A percentile compares a stretch with the other conserved stretches of the same genome.
phyloP scores from a whole-genome alignment of 2,329 filamentous ascomycete species.

The Aspergillus flavus region DNA sequence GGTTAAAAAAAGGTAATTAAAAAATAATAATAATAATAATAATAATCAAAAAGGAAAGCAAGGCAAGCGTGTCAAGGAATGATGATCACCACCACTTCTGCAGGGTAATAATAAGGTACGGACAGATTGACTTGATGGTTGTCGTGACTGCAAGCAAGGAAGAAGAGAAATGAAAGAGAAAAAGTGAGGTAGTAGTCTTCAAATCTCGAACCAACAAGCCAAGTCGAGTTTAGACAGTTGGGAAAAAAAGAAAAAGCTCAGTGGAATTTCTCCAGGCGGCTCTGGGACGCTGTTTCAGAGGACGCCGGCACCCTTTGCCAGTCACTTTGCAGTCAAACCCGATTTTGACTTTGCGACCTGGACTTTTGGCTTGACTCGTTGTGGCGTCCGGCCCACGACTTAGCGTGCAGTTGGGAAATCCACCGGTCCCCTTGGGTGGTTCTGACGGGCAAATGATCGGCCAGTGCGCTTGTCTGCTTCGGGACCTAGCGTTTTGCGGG shows the following conservation, averaged over 20 bases:
- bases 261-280: slow-evolving; percentile 23
- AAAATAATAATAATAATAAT: background rate
- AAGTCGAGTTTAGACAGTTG: background rate
- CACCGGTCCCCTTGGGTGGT: slow-evolving; percentile 16
- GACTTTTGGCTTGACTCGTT: slow-evolving; percentile 23
- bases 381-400: slow-evolving; percentile 28
- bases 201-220: background rate
- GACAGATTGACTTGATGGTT: background rate
- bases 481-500: slow-evolving; percentile 6
- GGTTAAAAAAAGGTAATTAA: slow-evolving; percentile 5
- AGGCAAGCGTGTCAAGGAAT: background rate
- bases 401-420: slow-evolving; percentile 24
- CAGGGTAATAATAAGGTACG: background rate
- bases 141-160: background rate
- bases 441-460: slow-evolving; percentile 25
- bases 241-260: slow-evolving; percentile 5
- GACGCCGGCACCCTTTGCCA: slow-evolving; percentile 3
- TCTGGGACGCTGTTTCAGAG: slow-evolving; percentile 21
- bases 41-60: background rate
- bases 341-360: slow-evolving; percentile 16
- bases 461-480: slow-evolving; percentile 18
- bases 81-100: slow-evolving; percentile 1
- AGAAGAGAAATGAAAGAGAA: background rate
- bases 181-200: background rate
- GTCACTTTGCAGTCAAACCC: slow-evolving; percentile 1